phyloP scores from a whole-genome alignment of 306 rosid genomes.

The Ammopiptanthus mongolicus region DNA sequence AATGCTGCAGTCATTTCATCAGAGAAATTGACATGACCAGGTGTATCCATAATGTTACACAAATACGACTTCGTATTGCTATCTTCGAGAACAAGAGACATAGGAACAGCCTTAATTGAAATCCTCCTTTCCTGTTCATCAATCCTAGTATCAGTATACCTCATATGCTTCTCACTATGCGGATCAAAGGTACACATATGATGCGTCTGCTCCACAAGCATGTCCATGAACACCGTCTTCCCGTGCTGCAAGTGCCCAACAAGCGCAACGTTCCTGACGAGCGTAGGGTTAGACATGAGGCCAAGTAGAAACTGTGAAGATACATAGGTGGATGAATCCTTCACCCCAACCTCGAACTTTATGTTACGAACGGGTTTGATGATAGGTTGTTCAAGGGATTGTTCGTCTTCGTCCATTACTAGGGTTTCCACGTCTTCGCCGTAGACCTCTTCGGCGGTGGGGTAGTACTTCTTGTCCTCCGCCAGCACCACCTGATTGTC shows the following conservation, averaged over 20 bases:
- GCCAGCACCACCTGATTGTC: constrained; percentile 92
- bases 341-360: constrained; percentile 93
- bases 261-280: constrained; percentile 82
- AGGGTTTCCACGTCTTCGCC: constrained; percentile 95
- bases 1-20: constrained; percentile 98
- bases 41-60: constrained; percentile 88
- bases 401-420: constrained; percentile 98
- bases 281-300: constrained; percentile 84
- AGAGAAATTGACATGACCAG: constrained; percentile 96
- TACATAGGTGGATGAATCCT: constrained; percentile 88
- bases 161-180: constrained; percentile 73
- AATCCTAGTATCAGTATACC: constrained; percentile 87
- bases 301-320: constrained; percentile 80
- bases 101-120: constrained; percentile 87
- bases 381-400: constrained; percentile 74
- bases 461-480: constrained; percentile 95
- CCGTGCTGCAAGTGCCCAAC: constrained; percentile 95
- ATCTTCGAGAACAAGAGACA: constrained; percentile 95
- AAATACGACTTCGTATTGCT: constrained; percentile 76
- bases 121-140: constrained; percentile 95
- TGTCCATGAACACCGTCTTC: constrained; percentile 95
- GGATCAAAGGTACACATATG: constrained; percentile 86
- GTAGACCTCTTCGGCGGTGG: constrained; percentile 90
- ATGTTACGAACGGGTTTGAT: constrained; percentile 72
- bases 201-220: constrained; percentile 95